Conservation (phyloP, 768 basidiomycete species). For the Lentinula guzmanii region DNA sequence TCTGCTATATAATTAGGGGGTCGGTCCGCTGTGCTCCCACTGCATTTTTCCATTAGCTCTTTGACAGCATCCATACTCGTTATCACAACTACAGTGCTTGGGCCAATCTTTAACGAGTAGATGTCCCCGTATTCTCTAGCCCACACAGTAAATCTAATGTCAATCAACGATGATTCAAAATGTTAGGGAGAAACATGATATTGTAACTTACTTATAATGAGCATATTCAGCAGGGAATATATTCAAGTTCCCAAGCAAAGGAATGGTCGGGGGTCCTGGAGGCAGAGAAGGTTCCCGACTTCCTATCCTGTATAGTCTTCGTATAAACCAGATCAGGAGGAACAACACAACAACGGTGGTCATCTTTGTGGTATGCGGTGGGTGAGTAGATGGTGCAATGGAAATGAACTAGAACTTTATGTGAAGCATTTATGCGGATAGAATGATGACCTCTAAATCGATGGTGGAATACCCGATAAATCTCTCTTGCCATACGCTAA, state of each 20-base stretch:
- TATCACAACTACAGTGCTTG: conserved; percentile 18
- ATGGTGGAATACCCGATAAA: too few relatives aligned
- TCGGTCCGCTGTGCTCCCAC: conserved; percentile 17
- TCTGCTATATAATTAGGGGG: conserved; percentile 16
- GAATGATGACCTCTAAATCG: too few relatives aligned
- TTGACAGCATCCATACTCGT: conserved; percentile 15
- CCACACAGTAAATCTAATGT: conserved; percentile 21
- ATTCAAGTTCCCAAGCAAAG: conserved; percentile 11
- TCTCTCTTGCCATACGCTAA: too few relatives aligned
- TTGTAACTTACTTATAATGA: conserved; percentile 7
- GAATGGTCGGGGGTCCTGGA: conserved; percentile 12
- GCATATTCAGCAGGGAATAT: conserved; percentile 9
- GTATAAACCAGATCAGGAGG: not conserved
- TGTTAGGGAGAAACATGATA: too few relatives aligned
- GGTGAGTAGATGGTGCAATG: too few relatives aligned
- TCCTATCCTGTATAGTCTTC: conserved; percentile 6
- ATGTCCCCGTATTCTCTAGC: conserved; percentile 20
- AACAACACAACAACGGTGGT: not conserved
- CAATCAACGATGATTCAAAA: too few relatives aligned
- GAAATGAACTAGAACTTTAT: too few relatives aligned
- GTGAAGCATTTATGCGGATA: too few relatives aligned
- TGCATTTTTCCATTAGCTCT: conserved; percentile 22
- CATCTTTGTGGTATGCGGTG: too few relatives aligned
- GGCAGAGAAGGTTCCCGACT: conserved; percentile 7
- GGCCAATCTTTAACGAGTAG: conserved; percentile 18